phyloP scores from a whole-genome alignment of 306 rosid species.

The Cucurbita ficifolia region DNA sequence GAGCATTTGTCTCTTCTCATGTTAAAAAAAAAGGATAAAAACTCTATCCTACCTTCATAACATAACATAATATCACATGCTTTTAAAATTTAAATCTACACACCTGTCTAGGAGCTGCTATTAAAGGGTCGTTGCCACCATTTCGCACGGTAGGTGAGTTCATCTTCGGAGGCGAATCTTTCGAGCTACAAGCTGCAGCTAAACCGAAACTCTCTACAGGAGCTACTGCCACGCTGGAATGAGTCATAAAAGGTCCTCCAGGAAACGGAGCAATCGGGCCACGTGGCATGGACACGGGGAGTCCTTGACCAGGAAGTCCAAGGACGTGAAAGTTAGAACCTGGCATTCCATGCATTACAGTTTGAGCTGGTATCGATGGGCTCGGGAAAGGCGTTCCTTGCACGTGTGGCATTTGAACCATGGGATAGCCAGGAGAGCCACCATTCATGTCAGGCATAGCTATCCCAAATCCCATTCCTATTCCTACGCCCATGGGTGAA shows the following conservation, averaged over 20 bases:
- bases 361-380: slow-evolving; percentile 38
- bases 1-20: too few relatives aligned
- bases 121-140: slow-evolving; percentile 25
- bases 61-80: not conserved
- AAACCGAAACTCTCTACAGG: slow-evolving; percentile 30
- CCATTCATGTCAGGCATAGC: slow-evolving; percentile 61
- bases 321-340: slow-evolving; percentile 50
- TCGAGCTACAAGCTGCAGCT: slow-evolving; percentile 32
- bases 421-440: slow-evolving; percentile 46
- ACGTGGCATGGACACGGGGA: slow-evolving; percentile 36
- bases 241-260: slow-evolving; percentile 37
- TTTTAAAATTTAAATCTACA: not conserved
- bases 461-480: slow-evolving; percentile 69
- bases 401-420: slow-evolving; percentile 61
- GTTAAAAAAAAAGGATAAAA: not conserved
- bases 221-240: slow-evolving; percentile 33
- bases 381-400: slow-evolving; percentile 61
- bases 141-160: slow-evolving; percentile 26
- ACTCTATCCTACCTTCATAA: not conserved
- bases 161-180: slow-evolving; percentile 30
- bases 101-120: slow-evolving; percentile 40
- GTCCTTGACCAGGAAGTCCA: slow-evolving; percentile 63
- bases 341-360: slow-evolving; percentile 42
- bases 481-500: slow-evolving; percentile 44
- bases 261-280: slow-evolving; percentile 27